Evolutionary conservation across 2,329 filamentous ascomycete species (phyloP).

Genomic region (Chalara sp.): DNA sequence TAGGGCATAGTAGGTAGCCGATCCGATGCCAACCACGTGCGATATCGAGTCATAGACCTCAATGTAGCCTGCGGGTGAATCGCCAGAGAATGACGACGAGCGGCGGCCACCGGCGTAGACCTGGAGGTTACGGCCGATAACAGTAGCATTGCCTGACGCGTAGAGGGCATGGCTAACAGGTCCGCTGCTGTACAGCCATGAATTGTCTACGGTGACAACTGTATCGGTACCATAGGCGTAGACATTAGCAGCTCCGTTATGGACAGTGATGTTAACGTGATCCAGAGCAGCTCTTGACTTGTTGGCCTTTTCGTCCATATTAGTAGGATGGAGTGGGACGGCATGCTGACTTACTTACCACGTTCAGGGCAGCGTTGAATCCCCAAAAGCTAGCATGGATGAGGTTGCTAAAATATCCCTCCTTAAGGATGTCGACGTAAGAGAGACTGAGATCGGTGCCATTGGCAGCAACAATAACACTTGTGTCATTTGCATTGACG

Average conservation of each 20-base stretch:
- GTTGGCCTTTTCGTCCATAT: conserved; percentile 15
- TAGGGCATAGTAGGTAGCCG: conserved; percentile 27
- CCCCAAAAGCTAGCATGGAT: conserved; percentile 26
- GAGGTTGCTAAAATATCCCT: conserved; percentile 25
- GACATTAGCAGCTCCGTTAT: conserved; percentile 29
- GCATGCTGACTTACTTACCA: conserved; percentile 12
- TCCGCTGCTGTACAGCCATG: conserved; percentile 27
- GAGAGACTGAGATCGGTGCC: conserved; percentile 19
- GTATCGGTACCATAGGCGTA: conserved; percentile 26
- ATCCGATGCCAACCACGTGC: conserved; percentile 25
- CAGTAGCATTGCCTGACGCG: conserved; percentile 27
- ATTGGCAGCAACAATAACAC: conserved; percentile 13
- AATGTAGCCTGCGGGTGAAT: conserved; percentile 24
- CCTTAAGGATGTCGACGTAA: conserved; percentile 22
- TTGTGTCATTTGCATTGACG: conserved; percentile 15
- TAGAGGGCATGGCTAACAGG: conserved; percentile 28
- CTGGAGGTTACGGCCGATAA: conserved; percentile 18
- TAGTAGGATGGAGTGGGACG: neutral
- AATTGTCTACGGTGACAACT: conserved; percentile 20
- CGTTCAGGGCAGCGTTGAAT: conserved; percentile 10
- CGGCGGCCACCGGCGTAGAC: conserved; percentile 27
- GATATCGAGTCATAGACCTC: conserved; percentile 24
- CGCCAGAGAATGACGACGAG: conserved; percentile 28
- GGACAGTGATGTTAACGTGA: conserved; percentile 26
- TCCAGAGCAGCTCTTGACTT: conserved; percentile 19